Evolutionary conservation across 768 basidiomycete genomes (phyloP).

Genomic region (Termitomyces sp.): DNA sequence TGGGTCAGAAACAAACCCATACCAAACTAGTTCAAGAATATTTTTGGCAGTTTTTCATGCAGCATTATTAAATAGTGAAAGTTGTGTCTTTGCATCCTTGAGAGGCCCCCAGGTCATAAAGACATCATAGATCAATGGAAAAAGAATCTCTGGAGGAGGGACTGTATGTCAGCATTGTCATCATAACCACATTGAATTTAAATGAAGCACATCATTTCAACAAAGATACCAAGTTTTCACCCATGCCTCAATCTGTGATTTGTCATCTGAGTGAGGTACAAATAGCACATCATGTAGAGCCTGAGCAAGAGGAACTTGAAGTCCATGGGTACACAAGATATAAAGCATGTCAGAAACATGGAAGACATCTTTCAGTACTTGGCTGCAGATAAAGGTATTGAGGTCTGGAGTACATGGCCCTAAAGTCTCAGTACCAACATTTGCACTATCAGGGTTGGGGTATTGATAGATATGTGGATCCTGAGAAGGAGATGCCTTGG

Average conservation of each 20-base stretch:
- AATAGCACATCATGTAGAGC: no score
- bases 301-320: no score
- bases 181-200: no score
- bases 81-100: slow-evolving; percentile 16
- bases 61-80: slow-evolving; percentile 11
- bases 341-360: slow-evolving; percentile 29
- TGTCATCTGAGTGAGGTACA: no score
- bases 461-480: slow-evolving; percentile 24
- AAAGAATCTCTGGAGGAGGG: slow-evolving; percentile 21
- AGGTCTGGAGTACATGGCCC: neutral
- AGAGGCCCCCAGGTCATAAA: slow-evolving; percentile 21
- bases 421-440: neutral
- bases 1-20: no score
- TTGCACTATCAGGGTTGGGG: slow-evolving; percentile 3
- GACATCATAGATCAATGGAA: slow-evolving; percentile 13
- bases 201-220: neutral
- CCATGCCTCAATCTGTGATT: neutral
- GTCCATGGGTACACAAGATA: no score
- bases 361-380: slow-evolving; percentile 27
- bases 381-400: slow-evolving; percentile 3
- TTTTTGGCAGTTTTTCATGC: no score
- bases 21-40: no score
- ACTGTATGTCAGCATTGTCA: slow-evolving; percentile 13
- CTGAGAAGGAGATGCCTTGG: neutral
- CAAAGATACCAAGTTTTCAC: neutral